Evolutionary conservation across 352 stramenopile species (phyloP).

Genomic region (Pythium folliculosum): DNA sequence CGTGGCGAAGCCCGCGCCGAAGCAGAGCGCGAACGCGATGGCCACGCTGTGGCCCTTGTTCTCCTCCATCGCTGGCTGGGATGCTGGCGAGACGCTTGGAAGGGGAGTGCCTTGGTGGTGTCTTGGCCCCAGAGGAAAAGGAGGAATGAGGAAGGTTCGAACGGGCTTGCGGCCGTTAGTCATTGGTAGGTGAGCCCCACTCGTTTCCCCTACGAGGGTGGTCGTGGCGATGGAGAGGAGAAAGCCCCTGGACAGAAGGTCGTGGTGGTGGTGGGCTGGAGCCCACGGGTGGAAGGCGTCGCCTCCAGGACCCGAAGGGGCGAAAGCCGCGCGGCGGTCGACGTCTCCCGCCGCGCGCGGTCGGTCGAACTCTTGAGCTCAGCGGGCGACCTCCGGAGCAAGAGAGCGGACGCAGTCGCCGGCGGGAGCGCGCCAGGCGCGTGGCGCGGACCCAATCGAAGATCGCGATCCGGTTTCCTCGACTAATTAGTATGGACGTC

Average conservation of each 20-base stretch:
- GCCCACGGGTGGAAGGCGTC: too few relatives aligned
- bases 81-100: not conserved
- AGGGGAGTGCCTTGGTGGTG: not conserved
- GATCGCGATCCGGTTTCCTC: not conserved
- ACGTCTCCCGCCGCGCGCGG: too few relatives aligned
- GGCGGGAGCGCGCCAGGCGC: not conserved
- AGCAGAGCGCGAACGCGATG: slow-evolving; percentile 42
- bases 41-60: slow-evolving; percentile 16
- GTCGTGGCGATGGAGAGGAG: too few relatives aligned
- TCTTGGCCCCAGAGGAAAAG: not conserved
- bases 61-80: not conserved
- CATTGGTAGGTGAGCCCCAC: too few relatives aligned
- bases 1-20: slow-evolving; percentile 46
- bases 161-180: too few relatives aligned
- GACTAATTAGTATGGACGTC: too few relatives aligned
- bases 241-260: too few relatives aligned
- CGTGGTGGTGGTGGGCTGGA: too few relatives aligned
- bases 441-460: not conserved
- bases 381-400: not conserved
- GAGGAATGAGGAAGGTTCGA: slow-evolving; percentile 4
- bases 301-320: too few relatives aligned
- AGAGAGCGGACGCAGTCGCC: not conserved
- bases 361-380: too few relatives aligned
- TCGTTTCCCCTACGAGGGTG: too few relatives aligned
- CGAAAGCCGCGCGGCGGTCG: too few relatives aligned